Evolutionary conservation across 495 filamentous ascomycete species (phyloP), one percentile per base, ranked within the genome.

Genomic region (Cercophora sp.): DNA sequence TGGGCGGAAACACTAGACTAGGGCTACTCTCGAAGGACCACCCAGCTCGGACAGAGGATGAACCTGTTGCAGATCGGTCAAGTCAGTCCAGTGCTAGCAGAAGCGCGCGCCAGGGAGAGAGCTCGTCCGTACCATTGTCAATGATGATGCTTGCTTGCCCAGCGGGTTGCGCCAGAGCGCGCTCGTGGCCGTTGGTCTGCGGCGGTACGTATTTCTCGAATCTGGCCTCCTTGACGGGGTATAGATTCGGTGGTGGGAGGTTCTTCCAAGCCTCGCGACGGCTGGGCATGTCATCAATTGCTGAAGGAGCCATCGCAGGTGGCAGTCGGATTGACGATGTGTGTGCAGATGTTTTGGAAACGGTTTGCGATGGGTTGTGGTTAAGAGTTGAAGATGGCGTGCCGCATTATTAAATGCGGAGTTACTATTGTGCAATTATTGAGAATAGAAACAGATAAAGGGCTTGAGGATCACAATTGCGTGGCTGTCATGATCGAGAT

Each of bases 21-120:
- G 94, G 94, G 9, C 70, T 73, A 46, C 81, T 66, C 66, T 96
- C 92, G 64, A 92, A 93, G 22, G 91, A 93, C 90, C 91, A 98
- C 31, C 93, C 93, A 42, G 94, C 91, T 67, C 93, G 88, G 50
- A 95, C 84, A 26, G 82, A 77, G 43, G 86, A 93, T 13, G 93
- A 90, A 51, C 93, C 91, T 96, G 13, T 19, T 0, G 8, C 27
- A 49, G n/a, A n/a, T n/a, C n/a, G n/a, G n/a, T n/a, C n/a, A n/a
- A n/a, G n/a, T n/a, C n/a, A n/a, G n/a, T n/a, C n/a, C n/a, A n/a
- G n/a, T n/a, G n/a, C n/a, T n/a, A n/a, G n/a, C n/a, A n/a, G n/a
- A n/a, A n/a, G n/a, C n/a, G n/a, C n/a, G n/a, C n/a, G n/a, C n/a
- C n/a, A 32, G n/a, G 24, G 5, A 15, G 19, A 4, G 4, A 11